phyloP scores from a whole-genome alignment of 345 rosid genomes.

The Acer negundo region DNA sequence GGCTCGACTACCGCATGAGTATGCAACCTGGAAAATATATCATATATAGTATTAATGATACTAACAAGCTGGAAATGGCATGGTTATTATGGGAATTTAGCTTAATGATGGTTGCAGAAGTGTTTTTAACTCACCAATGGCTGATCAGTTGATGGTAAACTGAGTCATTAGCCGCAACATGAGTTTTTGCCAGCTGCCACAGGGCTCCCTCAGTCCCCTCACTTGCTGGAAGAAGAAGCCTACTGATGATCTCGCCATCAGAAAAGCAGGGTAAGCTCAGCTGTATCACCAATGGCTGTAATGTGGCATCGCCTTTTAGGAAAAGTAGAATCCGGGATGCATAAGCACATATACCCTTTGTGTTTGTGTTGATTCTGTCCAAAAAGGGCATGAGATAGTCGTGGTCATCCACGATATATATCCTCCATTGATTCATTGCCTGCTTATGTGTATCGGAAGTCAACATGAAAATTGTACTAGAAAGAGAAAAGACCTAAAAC shows the following conservation, averaged over 20 bases:
- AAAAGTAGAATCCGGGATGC: constrained; percentile 63
- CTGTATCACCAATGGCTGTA: constrained; percentile 61
- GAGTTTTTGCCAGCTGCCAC: constrained; percentile 68
- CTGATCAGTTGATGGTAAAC: constrained; percentile 61
- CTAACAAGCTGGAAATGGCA: neutral
- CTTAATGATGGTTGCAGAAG: neutral
- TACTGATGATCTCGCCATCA: neutral
- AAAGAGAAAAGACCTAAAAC: too few species aligned
- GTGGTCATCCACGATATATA: constrained; percentile 62
- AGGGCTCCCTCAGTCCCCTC: constrained; percentile 50
- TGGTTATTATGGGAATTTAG: neutral
- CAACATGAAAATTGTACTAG: neutral
- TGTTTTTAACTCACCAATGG: constrained; percentile 52
- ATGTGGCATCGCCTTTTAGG: constrained; percentile 34
- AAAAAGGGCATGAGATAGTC: constrained; percentile 61
- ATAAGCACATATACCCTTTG: constrained; percentile 45
- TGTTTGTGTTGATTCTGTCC: constrained; percentile 39
- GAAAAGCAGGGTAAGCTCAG: constrained; percentile 42
- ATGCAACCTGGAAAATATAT: constrained; percentile 53
- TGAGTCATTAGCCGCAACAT: constrained; percentile 63
- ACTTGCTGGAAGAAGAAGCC: constrained; percentile 45
- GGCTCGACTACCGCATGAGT: constrained; percentile 75
- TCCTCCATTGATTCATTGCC: constrained; percentile 42
- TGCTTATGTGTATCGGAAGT: constrained; percentile 21
- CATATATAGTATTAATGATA: neutral